Evolutionary conservation across 1,284 basidiomycete genomes (phyloP), one percentile per base, ranked within the genome.

Genomic region (Cronartium ribicola): DNA sequence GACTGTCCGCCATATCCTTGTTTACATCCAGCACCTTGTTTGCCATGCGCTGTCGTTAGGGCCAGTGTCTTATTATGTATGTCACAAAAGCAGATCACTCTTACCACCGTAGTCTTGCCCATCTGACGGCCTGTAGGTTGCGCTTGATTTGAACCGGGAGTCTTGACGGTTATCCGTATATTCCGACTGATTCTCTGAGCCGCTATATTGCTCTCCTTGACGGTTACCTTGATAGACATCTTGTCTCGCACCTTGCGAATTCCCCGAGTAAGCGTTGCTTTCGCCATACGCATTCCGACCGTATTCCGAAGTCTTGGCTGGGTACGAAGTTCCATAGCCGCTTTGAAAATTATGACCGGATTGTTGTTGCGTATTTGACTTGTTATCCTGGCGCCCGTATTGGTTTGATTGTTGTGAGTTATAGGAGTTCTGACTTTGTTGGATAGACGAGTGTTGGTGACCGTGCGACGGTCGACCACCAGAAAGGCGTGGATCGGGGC

Each of bases 361-460:
- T 55, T 11, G 51, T 22, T 5, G 51, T 20, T 55, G n/a, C 51
- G 29, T 20, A 17, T 6, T 55, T 11, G n/a, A 20, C 29, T 20
- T 55, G 51, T 20, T 55, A 55, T 20, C n/a, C n/a, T 17, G 51
- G 51, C 51, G n/a, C 29, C 17, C 29, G n/a, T n/a, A n/a, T n/a
- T n/a, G n/a, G n/a, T n/a, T n/a, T n/a, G n/a, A n/a, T n/a, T n/a
- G n/a, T n/a, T n/a, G n/a, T n/a, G n/a, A n/a, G n/a, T n/a, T n/a
- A n/a, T n/a, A n/a, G n/a, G n/a, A n/a, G n/a, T n/a, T n/a, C n/a
- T n/a, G n/a, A n/a, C n/a, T n/a, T 60, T 68, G 67, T 57, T 68
- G 67, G 37, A 51, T 51, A 48, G 68, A 43, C 51, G 68, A 61
- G 62, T 71, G 68, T 13, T 37, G 41, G 48, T 71, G 68, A 29